Evolutionary conservation across 2,329 filamentous ascomycete genomes (phyloP).

Genomic region (Pestalotiopsis sp.): DNA sequence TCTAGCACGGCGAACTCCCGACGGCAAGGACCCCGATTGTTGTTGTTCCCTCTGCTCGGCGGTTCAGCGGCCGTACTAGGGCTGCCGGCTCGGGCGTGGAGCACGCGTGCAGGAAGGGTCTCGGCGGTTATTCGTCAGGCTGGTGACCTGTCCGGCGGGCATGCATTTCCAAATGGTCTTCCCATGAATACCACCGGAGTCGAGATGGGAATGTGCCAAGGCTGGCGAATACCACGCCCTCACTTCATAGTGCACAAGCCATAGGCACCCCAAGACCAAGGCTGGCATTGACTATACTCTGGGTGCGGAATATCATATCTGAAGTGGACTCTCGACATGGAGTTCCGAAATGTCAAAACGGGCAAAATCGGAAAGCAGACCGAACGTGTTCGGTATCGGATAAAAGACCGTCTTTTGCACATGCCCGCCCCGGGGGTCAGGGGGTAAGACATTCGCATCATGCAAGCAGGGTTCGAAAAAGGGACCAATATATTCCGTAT

Average conservation of each 20-base stretch:
- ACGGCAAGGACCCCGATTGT: not conserved
- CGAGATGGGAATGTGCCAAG: not conserved
- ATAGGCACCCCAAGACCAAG: not conserved
- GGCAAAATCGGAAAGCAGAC: not conserved
- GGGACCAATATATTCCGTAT: not conserved
- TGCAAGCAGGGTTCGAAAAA: not conserved
- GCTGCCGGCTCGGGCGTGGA: not conserved
- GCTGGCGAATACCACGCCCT: not conserved
- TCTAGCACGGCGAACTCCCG: not conserved
- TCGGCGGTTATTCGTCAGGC: not conserved
- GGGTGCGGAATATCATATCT: not conserved
- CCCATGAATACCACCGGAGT: not conserved
- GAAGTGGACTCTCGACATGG: not conserved
- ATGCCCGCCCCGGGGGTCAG: too few relatives aligned
- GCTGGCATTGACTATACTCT: too few relatives aligned
- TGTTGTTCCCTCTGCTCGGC: not conserved
- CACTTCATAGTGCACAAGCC: too few relatives aligned
- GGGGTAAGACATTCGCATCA: not conserved
- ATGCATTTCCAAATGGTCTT: not conserved
- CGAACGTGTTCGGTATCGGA: not conserved
- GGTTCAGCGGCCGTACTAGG: not conserved
- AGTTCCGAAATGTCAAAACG: not conserved
- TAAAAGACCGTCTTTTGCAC: not conserved
- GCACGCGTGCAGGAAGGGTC: not conserved
- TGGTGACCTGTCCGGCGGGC: not conserved